A percentile compares a stretch with the other conserved stretches of the same genome.
phyloP scores from a whole-genome alignment of 2,329 filamentous ascomycete genomes.

The Exophiala alcalophila region DNA sequence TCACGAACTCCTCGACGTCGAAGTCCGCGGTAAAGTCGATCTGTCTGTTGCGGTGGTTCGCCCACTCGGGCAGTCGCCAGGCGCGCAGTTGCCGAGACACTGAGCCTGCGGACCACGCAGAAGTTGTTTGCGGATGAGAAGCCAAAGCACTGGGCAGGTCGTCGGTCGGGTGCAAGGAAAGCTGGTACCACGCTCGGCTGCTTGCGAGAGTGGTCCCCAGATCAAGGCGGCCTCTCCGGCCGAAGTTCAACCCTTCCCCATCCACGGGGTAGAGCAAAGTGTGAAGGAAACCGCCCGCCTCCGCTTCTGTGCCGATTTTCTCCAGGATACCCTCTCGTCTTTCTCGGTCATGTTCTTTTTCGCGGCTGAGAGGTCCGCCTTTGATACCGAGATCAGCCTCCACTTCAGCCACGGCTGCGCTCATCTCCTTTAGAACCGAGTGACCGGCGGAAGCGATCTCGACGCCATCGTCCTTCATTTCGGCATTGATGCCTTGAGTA shows the following conservation, averaged over 20 bases:
- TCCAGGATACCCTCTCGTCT: slow-evolving; percentile 80
- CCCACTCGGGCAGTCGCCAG: slow-evolving; percentile 95
- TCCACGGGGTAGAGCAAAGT: slow-evolving; percentile 75
- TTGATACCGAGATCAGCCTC: slow-evolving; percentile 76
- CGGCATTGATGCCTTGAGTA: slow-evolving; percentile 83
- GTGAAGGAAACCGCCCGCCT: slow-evolving; percentile 78
- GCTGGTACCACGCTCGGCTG: slow-evolving; percentile 92
- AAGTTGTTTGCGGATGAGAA: slow-evolving; percentile 68
- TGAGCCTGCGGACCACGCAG: slow-evolving; percentile 86
- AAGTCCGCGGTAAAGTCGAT: slow-evolving; percentile 97
- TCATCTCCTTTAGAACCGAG: slow-evolving; percentile 84
- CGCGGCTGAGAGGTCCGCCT: slow-evolving; percentile 63
- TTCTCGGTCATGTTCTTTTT: slow-evolving; percentile 75
- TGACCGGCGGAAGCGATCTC: slow-evolving; percentile 70
- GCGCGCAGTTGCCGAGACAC: slow-evolving; percentile 89
- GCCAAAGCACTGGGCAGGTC: slow-evolving; percentile 73
- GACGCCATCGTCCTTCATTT: slow-evolving; percentile 95
- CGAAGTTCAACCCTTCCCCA: slow-evolving; percentile 75
- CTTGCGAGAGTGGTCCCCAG: slow-evolving; percentile 70
- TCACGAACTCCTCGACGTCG: slow-evolving; percentile 85
- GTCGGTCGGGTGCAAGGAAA: slow-evolving; percentile 87
- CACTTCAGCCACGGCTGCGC: slow-evolving; percentile 71
- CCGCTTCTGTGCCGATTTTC: slow-evolving; percentile 77
- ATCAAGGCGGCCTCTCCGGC: slow-evolving; percentile 74
- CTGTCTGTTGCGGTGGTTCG: slow-evolving; percentile 83